Evolutionary conservation across 805 yeast species (phyloP).

Genomic region (Dipodascopsis tothii): DNA sequence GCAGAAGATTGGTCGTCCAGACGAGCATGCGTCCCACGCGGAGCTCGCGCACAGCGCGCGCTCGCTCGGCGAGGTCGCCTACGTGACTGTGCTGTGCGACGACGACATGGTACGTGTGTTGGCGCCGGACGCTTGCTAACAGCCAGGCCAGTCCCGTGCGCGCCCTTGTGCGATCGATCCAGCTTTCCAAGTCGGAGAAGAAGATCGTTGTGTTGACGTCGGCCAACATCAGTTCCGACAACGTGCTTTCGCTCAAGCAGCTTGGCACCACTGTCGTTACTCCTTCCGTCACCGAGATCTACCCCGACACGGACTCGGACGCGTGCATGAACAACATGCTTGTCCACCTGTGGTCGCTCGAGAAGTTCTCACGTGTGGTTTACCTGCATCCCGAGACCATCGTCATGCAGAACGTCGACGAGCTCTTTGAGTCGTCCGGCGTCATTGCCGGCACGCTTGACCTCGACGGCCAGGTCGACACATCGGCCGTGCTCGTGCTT

Average conservation of each 20-base stretch:
- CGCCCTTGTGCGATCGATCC: slow-evolving; percentile 15
- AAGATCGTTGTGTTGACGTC: slow-evolving; percentile 12
- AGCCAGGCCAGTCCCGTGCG: slow-evolving; percentile 12
- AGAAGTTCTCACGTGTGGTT: slow-evolving; percentile 12
- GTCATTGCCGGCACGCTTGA: slow-evolving; percentile 15
- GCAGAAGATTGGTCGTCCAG: too few relatives aligned
- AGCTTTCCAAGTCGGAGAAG: slow-evolving; percentile 4
- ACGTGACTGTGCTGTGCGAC: slow-evolving; percentile 9
- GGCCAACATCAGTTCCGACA: slow-evolving; percentile 6
- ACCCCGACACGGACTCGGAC: slow-evolving; percentile 6
- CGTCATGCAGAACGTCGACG: slow-evolving; percentile 14
- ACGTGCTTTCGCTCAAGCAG: slow-evolving; percentile 6
- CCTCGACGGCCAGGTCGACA: slow-evolving; percentile 16
- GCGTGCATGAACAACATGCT: slow-evolving; percentile 8
- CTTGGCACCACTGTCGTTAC: slow-evolving; percentile 19
- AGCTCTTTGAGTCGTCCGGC: slow-evolving; percentile 12
- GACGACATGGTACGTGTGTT: slow-evolving; percentile 12
- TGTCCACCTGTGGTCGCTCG: slow-evolving; percentile 20
- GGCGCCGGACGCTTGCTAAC: not conserved
- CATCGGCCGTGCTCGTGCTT: slow-evolving; percentile 12
- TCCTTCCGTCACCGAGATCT: slow-evolving; percentile 5
- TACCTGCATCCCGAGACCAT: slow-evolving; percentile 18
- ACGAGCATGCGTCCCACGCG: too few relatives aligned
- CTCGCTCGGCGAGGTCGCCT: too few relatives aligned
- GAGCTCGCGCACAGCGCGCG: too few relatives aligned